phyloP scores from a whole-genome alignment of 2,329 filamentous ascomycete species.

The Elsinoe arachidis region DNA sequence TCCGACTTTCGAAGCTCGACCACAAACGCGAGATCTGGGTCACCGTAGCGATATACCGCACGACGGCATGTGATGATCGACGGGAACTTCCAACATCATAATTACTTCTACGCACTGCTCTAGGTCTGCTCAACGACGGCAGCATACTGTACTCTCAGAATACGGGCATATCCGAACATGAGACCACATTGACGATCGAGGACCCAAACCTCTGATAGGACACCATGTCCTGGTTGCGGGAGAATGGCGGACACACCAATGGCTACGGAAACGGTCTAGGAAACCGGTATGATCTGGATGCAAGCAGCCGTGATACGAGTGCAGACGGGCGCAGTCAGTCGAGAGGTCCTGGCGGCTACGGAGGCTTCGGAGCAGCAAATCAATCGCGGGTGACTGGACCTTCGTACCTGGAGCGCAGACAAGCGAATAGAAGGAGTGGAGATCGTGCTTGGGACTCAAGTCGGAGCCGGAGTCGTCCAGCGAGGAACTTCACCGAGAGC shows the following conservation, averaged over 20 bases:
- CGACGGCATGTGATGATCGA: too few relatives aligned
- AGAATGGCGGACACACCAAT: constrained; percentile 30
- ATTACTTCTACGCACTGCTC: too few relatives aligned
- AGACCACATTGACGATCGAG: too few relatives aligned
- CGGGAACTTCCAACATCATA: too few relatives aligned
- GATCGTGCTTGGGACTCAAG: constrained; percentile 24
- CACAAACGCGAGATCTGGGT: too few relatives aligned
- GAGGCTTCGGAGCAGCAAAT: constrained; percentile 24
- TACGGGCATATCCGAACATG: background rate
- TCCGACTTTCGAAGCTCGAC: too few relatives aligned
- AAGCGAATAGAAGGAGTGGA: constrained; percentile 33
- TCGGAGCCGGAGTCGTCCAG: constrained; percentile 26
- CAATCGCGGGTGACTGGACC: constrained; percentile 21
- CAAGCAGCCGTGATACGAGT: constrained; percentile 27
- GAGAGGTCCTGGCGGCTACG: constrained; percentile 33
- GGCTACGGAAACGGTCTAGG: constrained; percentile 28
- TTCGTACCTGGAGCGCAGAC: constrained; percentile 35
- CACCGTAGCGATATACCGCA: too few relatives aligned
- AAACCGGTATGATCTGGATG: constrained; percentile 28
- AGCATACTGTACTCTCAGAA: background rate
- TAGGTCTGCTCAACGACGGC: too few relatives aligned
- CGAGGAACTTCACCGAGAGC: constrained; percentile 28
- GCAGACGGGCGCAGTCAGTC: constrained; percentile 28
- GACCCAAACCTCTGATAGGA: background rate
- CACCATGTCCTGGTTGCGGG: constrained; percentile 13